These are phyloP conservation scores for Paraglomus brasilianum DNA, from an alignment of 192 early-diverging fungal genomes.

Conservation along the genomic window DNA sequence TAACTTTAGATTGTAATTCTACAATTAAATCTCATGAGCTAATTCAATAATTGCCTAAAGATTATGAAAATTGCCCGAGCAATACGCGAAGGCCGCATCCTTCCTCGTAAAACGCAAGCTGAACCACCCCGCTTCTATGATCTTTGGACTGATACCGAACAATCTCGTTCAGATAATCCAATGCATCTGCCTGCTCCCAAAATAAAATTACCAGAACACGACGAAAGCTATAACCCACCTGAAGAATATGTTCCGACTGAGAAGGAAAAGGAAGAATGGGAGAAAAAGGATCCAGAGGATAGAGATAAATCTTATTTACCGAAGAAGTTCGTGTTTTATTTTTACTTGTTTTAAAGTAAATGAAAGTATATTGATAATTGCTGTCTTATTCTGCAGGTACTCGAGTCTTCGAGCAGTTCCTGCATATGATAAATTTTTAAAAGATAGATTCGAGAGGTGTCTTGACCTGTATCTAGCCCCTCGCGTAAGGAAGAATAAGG, in stretches of 20 bases:
- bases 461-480: slow-evolving; percentile 97
- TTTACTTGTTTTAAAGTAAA: not conserved
- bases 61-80: slow-evolving; percentile 98
- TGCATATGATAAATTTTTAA: slow-evolving; percentile 84
- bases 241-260: slow-evolving; percentile 86
- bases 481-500: slow-evolving; percentile 80
- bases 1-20: slow-evolving; percentile 5
- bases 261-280: slow-evolving; percentile 80
- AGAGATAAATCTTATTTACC: slow-evolving; percentile 64
- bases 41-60: slow-evolving; percentile 32
- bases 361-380: not conserved
- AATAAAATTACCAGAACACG: slow-evolving; percentile 82
- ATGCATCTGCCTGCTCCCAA: slow-evolving; percentile 91
- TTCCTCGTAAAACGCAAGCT: slow-evolving; percentile 54
- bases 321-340: slow-evolving; percentile 52
- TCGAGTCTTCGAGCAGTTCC: slow-evolving; percentile 80
- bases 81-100: slow-evolving; percentile 85
- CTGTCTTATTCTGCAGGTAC: slow-evolving; percentile 41
- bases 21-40: not conserved
- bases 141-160: slow-evolving; percentile 76
- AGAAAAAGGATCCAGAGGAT: slow-evolving; percentile 74
- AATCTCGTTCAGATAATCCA: slow-evolving; percentile 56
- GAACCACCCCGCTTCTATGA: slow-evolving; percentile 77
- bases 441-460: slow-evolving; percentile 95
- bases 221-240: slow-evolving; percentile 97